Conservation (phyloP, 306 rosid species). For the Vicia sativa region DNA sequence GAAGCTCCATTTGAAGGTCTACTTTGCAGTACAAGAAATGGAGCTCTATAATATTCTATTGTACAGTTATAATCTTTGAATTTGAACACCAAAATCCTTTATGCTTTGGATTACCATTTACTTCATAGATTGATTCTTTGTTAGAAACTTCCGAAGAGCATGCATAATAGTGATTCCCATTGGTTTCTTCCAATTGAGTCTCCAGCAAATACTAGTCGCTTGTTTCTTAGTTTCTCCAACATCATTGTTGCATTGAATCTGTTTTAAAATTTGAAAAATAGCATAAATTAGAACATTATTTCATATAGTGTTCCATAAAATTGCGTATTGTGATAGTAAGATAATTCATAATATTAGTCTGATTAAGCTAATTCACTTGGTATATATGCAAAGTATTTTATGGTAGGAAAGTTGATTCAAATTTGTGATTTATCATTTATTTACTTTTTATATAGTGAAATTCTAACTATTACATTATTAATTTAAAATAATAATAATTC, state of each 20-base stretch:
- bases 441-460: too few relatives aligned
- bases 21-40: slow-evolving; percentile 79
- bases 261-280: slow-evolving; percentile 1
- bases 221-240: slow-evolving; percentile 73
- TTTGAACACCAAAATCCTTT: slow-evolving; percentile 79
- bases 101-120: slow-evolving; percentile 90
- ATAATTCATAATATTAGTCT: too few relatives aligned
- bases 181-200: slow-evolving; percentile 96
- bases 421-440: too few relatives aligned
- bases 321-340: too few relatives aligned
- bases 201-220: slow-evolving; percentile 79
- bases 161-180: slow-evolving; percentile 93
- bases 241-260: slow-evolving; percentile 80
- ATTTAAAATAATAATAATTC: too few relatives aligned
- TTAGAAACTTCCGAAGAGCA: slow-evolving; percentile 79
- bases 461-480: too few relatives aligned
- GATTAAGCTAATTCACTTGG: too few relatives aligned
- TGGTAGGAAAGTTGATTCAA: too few relatives aligned
- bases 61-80: slow-evolving; percentile 80
- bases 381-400: too few relatives aligned
- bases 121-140: slow-evolving; percentile 83
- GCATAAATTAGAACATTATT: not conserved
- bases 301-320: not conserved
- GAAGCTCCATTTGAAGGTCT: slow-evolving; percentile 60
- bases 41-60: slow-evolving; percentile 83